Evolutionary conservation across 352 stramenopile genomes (phyloP).

Genomic region (Pythium apleroticum): DNA sequence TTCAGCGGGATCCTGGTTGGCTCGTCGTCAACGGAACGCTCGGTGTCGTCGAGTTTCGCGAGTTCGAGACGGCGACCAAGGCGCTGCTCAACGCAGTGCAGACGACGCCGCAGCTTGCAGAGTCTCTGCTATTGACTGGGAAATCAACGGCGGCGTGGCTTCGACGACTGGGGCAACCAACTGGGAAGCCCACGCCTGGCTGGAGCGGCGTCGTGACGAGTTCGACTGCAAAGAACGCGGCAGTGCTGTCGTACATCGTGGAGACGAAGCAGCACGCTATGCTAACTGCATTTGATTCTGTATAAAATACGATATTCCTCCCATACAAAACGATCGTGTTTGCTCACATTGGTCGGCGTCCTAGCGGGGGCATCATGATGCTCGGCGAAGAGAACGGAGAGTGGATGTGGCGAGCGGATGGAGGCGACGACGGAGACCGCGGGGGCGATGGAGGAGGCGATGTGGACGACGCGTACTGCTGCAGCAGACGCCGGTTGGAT

Average conservation of each 20-base stretch:
- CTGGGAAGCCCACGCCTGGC: neutral
- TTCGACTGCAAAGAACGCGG: slow-evolving; percentile 33
- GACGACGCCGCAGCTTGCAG: neutral
- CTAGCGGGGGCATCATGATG: slow-evolving; percentile 15
- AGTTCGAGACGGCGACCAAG: slow-evolving; percentile 47
- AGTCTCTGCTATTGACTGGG: slow-evolving; percentile 12
- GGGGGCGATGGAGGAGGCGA: slow-evolving; percentile 10
- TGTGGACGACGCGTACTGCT: slow-evolving; percentile 21
- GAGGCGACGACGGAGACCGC: slow-evolving; percentile 2
- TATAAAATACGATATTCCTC: slow-evolving; percentile 1
- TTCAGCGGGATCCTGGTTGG: slow-evolving; percentile 9
- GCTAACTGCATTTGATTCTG: slow-evolving; percentile 28
- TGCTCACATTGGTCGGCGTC: slow-evolving; percentile 6
- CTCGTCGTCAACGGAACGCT: slow-evolving; percentile 55
- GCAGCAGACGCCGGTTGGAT: slow-evolving; percentile 32
- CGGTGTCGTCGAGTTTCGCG: slow-evolving; percentile 52
- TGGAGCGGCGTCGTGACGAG: slow-evolving; percentile 23
- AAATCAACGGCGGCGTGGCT: slow-evolving; percentile 25
- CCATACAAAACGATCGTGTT: neutral
- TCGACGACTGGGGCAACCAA: neutral
- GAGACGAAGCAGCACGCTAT: slow-evolving; percentile 43
- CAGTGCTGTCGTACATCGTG: slow-evolving; percentile 40
- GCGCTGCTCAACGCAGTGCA: slow-evolving; percentile 26
- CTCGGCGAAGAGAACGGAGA: slow-evolving; percentile 3
- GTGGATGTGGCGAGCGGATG: neutral